Evolutionary conservation across 31 red algal genomes (phyloP).

Genomic region (Asparagopsis taxiformis): DNA sequence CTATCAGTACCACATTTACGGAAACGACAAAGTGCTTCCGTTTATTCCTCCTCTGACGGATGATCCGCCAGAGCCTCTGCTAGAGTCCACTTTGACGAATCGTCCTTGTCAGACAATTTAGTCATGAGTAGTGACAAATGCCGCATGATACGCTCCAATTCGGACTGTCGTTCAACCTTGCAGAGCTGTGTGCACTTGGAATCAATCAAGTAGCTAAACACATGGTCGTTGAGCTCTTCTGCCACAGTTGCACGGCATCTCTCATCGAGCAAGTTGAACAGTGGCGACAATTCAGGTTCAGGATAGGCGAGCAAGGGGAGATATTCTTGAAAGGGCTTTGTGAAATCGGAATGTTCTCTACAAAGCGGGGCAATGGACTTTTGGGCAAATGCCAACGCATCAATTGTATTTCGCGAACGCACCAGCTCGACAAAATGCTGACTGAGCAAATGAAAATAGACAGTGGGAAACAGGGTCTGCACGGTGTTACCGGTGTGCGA

Average conservation of each 20-base stretch:
- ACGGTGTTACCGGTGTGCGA: neutral
- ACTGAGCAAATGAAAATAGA: conserved; percentile 44
- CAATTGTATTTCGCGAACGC: conserved; percentile 18
- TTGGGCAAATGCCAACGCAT: conserved; percentile 56
- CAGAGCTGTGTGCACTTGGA: no score
- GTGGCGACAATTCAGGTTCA: conserved; percentile 45
- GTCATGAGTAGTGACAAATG: no score
- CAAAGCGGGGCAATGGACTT: conserved; percentile 20
- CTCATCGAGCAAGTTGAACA: conserved; percentile 48
- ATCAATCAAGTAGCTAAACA: neutral
- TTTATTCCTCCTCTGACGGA: neutral
- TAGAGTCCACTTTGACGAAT: no score
- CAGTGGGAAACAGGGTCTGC: conserved; percentile 7
- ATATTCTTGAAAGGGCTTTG: conserved; percentile 21
- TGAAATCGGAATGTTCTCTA: neutral
- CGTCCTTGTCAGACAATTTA: no score
- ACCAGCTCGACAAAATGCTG: conserved; percentile 74
- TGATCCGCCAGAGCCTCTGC: no score
- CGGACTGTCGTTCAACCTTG: no score
- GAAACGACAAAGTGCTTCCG: no score
- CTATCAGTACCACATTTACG: no score
- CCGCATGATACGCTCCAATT: no score
- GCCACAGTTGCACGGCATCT: conserved; percentile 29
- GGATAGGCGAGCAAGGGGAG: conserved; percentile 55
- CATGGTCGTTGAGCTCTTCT: conserved; percentile 48